Conservation (phyloP, 129 eudicot genomes). For the Pulicaria dysenterica region DNA sequence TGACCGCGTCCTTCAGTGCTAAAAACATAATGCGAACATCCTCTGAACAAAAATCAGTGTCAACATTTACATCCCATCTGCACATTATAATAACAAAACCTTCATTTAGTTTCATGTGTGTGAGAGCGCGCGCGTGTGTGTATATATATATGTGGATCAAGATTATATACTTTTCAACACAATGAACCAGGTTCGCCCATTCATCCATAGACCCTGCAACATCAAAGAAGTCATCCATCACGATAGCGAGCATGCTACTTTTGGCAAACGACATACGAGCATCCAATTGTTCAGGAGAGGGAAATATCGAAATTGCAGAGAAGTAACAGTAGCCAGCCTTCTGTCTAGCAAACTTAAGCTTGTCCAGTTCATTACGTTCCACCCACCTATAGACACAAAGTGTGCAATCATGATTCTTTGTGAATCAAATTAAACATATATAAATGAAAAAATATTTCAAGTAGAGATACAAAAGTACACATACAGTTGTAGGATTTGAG, state of each 20-base stretch:
- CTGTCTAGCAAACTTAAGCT: slow-evolving; percentile 88
- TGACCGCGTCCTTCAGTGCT: slow-evolving; percentile 55
- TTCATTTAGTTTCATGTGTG: not conserved
- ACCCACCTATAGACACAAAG: slow-evolving; percentile 65
- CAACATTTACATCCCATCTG: slow-evolving; percentile 78
- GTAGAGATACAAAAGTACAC: not conserved
- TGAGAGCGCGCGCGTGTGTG: not conserved
- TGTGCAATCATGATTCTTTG: not conserved
- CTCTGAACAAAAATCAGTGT: slow-evolving; percentile 65
- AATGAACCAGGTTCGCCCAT: slow-evolving; percentile 59
- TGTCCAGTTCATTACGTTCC: slow-evolving; percentile 58
- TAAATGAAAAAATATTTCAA: not conserved
- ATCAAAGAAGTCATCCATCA: slow-evolving; percentile 93
- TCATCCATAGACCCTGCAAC: slow-evolving; percentile 85
- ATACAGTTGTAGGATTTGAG: too few relatives aligned
- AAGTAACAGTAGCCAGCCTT: slow-evolving; percentile 79
- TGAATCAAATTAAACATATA: not conserved
- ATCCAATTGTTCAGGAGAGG: slow-evolving; percentile 68
- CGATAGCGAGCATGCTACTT: slow-evolving; percentile 71
- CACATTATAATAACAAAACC: slow-evolving; percentile 16
- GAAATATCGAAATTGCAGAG: slow-evolving; percentile 73
- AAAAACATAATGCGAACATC: slow-evolving; percentile 71
- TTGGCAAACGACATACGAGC: slow-evolving; percentile 96
- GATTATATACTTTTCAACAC: slow-evolving; percentile 57
- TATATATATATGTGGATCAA: not conserved